phyloP scores from a whole-genome alignment of 768 basidiomycete genomes.

The Asterophora lycoperdoides region DNA sequence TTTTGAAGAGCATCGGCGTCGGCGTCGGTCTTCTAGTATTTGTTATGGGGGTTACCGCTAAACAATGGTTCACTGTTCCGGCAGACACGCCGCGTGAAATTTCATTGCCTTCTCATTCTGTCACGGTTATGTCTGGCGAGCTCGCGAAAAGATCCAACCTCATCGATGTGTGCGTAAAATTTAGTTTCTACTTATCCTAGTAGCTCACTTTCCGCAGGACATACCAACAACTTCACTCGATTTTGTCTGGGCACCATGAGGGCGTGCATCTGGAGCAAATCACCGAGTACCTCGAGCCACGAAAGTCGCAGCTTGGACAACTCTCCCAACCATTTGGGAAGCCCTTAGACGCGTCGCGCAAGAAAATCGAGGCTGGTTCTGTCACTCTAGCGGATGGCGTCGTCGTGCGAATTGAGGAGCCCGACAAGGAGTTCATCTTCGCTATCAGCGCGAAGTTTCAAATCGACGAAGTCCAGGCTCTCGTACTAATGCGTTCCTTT shows the following conservation, averaged over 20 bases:
- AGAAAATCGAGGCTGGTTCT: constrained; percentile 60
- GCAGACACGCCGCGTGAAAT: background rate
- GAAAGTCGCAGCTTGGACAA: constrained; percentile 52
- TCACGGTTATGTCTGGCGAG: constrained; percentile 37
- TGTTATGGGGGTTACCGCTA: background rate
- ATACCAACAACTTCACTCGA: constrained; percentile 57
- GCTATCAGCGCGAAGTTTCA: constrained; percentile 70
- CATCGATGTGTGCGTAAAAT: constrained; percentile 59
- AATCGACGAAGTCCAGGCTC: constrained; percentile 79
- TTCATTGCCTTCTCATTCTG: background rate
- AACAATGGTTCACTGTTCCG: background rate
- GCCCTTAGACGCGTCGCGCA: constrained; percentile 64
- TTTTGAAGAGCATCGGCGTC: too few relatives aligned
- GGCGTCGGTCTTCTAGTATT: too few relatives aligned
- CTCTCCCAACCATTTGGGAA: constrained; percentile 63
- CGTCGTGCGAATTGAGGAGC: constrained; percentile 56
- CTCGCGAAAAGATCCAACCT: constrained; percentile 62
- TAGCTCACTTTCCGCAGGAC: constrained; percentile 38
- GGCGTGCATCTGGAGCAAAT: constrained; percentile 56
- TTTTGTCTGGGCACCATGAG: constrained; percentile 56
- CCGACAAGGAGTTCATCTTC: constrained; percentile 64
- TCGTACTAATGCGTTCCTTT: constrained; percentile 71
- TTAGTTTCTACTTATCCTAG: background rate
- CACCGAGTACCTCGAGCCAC: constrained; percentile 52
- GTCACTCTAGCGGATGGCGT: constrained; percentile 68